Base-by-base conservation (phyloP, 768 basidiomycete species). In the Favolaschia claudopus region DNA sequence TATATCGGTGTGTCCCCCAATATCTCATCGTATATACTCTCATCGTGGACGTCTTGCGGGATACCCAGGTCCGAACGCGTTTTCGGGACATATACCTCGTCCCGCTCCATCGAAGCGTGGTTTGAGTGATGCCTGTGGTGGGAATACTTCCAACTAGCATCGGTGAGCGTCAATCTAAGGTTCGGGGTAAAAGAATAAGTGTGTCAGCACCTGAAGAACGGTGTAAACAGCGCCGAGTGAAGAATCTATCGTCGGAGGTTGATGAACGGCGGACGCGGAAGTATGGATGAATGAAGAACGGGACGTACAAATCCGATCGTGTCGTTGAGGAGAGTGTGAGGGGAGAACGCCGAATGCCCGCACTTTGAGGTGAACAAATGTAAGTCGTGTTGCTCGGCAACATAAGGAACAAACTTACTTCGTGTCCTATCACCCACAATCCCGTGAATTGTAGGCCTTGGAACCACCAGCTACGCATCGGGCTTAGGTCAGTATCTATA, bases 1-100 rank as follows among this genome's bases (percentile, higher is more conserved):
- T 73, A 81, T 38, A 81, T 60, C 0, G 79, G 78, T 1, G 79
- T 79, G 53, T 81, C 79, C 31, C 77, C 78, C 47, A 81, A 70
- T 34, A 74, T 70, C 28, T 79, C 77, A 2, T 72, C 69, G 13
- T 69, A 58, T 44, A 72, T 59, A 10, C 57, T 67, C 34, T 76
- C n/a, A n/a, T n/a, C 72, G 14, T 48, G 31, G 5, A 38, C 51
- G 1, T 24, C 29, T 1, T 78, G 82, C 31, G 79, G 77, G 33
- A 89, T 75, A 5, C 79, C 77, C 24, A 87, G 78, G 49, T 87
- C 85, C 48, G 72, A 74, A 17, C 86, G 74, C 4, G 86, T 87
- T 69, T 85, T 85, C 2, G 86, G 86, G 13, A 89, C 82, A 60
- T 88, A 88, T 4, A 83, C 81, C 53, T 84, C 83, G 54, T 85